A percentile compares a stretch with the other conserved stretches of the same genome.
Conservation (phyloP, 768 basidiomycete genomes). For the Lactifluus piperatus region DNA sequence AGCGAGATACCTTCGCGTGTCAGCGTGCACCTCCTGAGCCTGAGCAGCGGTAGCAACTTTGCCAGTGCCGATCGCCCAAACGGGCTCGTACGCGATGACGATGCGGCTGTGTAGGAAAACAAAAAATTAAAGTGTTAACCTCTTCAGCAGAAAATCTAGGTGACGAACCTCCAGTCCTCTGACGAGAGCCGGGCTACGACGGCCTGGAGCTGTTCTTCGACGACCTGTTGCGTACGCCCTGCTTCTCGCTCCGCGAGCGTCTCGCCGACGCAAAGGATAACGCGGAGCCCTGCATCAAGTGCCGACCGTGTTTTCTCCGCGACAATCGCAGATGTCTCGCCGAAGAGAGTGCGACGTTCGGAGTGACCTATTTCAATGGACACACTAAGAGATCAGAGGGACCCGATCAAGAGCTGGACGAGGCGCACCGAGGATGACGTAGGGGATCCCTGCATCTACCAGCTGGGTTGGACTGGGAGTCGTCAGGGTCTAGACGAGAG, state of each 20-base stretch:
- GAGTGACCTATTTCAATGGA: conserved; percentile 81
- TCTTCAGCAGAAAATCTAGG: not conserved
- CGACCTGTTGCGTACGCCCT: conserved; percentile 67
- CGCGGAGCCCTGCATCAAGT: conserved; percentile 61
- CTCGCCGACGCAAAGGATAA: conserved; percentile 96
- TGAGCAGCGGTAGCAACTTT: conserved; percentile 88
- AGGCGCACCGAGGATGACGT: conserved; percentile 77
- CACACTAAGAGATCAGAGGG: conserved; percentile 6
- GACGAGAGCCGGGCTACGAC: conserved; percentile 54
- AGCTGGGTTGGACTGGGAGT: conserved; percentile 66
- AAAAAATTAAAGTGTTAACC: not conserved
- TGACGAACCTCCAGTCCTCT: conserved; percentile 70
- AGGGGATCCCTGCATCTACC: conserved; percentile 76
- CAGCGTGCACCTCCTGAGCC: conserved; percentile 86
- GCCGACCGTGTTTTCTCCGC: conserved; percentile 84
- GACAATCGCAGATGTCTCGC: conserved; percentile 75
- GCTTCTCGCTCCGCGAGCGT: conserved; percentile 82
- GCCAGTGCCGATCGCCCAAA: conserved; percentile 99
- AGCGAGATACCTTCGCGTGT: conserved; percentile 69
- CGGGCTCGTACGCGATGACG: conserved; percentile 94
- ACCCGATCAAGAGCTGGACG: not conserved
- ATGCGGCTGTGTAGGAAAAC: conserved; percentile 64
- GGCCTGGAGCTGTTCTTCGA: conserved; percentile 73
- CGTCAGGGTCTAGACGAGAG: not conserved
- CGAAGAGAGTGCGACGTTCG: conserved; percentile 89